phyloP scores from a whole-genome alignment of 2,329 filamentous ascomycete species.

The Mariannaea sp. region DNA sequence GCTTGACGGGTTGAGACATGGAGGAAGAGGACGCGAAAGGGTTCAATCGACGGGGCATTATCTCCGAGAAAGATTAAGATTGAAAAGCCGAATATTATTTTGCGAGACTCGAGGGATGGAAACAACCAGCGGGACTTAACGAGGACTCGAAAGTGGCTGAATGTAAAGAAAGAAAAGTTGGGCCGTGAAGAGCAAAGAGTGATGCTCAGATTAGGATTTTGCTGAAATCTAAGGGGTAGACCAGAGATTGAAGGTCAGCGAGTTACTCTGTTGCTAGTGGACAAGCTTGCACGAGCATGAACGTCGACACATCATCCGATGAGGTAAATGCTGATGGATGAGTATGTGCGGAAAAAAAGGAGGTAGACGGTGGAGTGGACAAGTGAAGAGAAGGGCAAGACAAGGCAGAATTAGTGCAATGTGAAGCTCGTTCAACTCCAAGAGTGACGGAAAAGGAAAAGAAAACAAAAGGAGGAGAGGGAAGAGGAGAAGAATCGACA shows the following conservation, averaged over 20 bases:
- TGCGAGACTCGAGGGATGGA: neutral
- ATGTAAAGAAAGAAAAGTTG: no score
- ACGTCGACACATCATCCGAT: slow-evolving; percentile 14
- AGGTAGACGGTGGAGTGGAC: no score
- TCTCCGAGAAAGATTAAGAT: slow-evolving; percentile 41
- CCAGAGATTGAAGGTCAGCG: slow-evolving; percentile 18
- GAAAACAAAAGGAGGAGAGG: slow-evolving; percentile 1
- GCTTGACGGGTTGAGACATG: slow-evolving; percentile 54
- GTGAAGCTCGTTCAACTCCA: slow-evolving; percentile 7
- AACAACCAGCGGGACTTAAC: neutral
- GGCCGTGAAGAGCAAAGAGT: neutral
- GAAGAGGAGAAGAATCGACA: slow-evolving; percentile 1
- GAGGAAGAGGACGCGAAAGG: slow-evolving; percentile 59
- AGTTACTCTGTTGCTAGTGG: slow-evolving; percentile 11
- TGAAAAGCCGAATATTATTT: neutral
- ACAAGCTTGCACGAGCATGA: slow-evolving; percentile 5
- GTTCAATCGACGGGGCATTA: slow-evolving; percentile 66
- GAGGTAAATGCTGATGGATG: neutral
- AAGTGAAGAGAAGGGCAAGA: slow-evolving; percentile 1
- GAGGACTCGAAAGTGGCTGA: neutral
- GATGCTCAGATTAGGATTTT: slow-evolving; percentile 1
- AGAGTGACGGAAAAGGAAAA: neutral
- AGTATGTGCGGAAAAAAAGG: neutral
- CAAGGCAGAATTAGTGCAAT: slow-evolving; percentile 8
- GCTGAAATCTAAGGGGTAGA: slow-evolving; percentile 10